Conservation (phyloP, 345 rosid genomes). For the Salix dunnii region DNA sequence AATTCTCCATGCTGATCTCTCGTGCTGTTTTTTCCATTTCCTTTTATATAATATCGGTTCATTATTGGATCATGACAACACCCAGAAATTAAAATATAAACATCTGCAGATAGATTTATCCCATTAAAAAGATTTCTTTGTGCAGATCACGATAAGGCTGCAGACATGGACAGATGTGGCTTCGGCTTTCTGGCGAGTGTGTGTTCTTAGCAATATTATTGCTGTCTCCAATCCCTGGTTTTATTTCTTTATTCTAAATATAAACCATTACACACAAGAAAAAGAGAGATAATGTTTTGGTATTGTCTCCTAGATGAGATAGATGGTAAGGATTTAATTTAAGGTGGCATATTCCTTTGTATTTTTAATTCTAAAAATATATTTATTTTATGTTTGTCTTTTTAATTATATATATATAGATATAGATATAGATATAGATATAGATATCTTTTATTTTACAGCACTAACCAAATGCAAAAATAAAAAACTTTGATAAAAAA, state of each 20-base stretch:
- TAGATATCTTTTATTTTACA: no score
- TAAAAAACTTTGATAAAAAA: no score
- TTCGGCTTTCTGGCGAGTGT: not conserved
- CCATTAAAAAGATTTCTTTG: not conserved
- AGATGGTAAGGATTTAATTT: no score
- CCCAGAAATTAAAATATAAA: not conserved
- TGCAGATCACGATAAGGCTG: no score
- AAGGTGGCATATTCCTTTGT: no score
- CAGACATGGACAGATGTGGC: not conserved
- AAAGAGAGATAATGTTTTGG: not conserved
- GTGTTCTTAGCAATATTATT: not conserved
- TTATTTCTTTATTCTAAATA: not conserved
- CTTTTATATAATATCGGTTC: not conserved
- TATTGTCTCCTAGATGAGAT: no score
- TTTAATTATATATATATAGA: no score
- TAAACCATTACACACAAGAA: not conserved
- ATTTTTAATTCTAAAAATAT: no score
- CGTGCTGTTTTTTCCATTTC: conserved; percentile 12
- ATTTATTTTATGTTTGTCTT: no score
- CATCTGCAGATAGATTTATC: not conserved
- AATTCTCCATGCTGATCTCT: not conserved
- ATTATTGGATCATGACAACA: not conserved
- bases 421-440: no score
- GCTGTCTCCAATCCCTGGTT: not conserved
- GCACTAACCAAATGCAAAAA: no score